Conservation (phyloP, 352 stramenopile genomes). For the Pythium dissotocum region DNA sequence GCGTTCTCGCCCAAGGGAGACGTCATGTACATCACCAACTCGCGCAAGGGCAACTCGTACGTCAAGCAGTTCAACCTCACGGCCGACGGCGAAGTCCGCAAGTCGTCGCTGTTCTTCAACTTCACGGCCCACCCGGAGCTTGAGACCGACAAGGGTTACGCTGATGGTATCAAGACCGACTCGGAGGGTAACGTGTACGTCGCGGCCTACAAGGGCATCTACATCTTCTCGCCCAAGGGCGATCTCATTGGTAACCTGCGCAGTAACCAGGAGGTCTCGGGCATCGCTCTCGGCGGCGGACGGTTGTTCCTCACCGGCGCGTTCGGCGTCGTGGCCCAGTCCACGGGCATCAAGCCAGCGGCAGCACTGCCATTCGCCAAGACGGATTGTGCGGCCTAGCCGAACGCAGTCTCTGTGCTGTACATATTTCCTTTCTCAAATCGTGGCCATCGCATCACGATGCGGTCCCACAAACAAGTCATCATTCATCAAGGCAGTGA, state of each 20-base stretch:
- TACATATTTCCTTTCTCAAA: not conserved
- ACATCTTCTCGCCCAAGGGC: slow-evolving; percentile 59
- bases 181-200: slow-evolving; percentile 76
- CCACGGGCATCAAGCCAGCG: slow-evolving; percentile 14
- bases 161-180: slow-evolving; percentile 77
- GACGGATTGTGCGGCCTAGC: slow-evolving; percentile 15
- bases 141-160: slow-evolving; percentile 55
- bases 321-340: slow-evolving; percentile 70
- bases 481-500: not conserved
- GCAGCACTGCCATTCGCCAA: slow-evolving; percentile 15
- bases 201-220: slow-evolving; percentile 72
- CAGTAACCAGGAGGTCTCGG: slow-evolving; percentile 56
- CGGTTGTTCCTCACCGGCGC: slow-evolving; percentile 73
- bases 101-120: slow-evolving; percentile 73
- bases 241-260: slow-evolving; percentile 58
- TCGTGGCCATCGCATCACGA: not conserved
- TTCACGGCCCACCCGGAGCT: slow-evolving; percentile 70
- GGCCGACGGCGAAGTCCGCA: slow-evolving; percentile 48
- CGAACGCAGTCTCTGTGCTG: not conserved
- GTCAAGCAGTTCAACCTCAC: slow-evolving; percentile 70
- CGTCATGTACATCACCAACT: slow-evolving; percentile 83
- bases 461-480: slow-evolving; percentile 2
- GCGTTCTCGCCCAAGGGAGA: slow-evolving; percentile 72
- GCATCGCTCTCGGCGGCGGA: slow-evolving; percentile 62
- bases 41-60: slow-evolving; percentile 75